phyloP scores from a whole-genome alignment of 2,329 filamentous ascomycete species.

The Colletotrichum brevisporum region DNA sequence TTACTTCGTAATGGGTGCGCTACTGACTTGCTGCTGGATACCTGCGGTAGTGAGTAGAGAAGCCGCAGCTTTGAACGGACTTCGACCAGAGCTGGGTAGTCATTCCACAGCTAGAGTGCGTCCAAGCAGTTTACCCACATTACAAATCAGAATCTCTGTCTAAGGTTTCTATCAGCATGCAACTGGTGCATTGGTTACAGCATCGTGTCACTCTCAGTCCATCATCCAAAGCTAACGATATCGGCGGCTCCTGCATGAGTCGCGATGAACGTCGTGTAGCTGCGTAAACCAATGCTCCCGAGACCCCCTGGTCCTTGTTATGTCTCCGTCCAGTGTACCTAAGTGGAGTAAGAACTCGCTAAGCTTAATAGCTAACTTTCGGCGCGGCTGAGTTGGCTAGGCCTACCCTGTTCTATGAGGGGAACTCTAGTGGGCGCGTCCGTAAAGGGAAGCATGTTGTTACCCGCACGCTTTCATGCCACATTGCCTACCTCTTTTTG shows the following conservation, averaged over 20 bases:
- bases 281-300: neutral
- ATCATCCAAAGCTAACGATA: neutral
- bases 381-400: neutral
- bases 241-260: neutral
- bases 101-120: neutral
- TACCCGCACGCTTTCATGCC: too few species aligned
- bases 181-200: slow-evolving; percentile 12
- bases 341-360: neutral
- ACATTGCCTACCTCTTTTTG: too few species aligned
- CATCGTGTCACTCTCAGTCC: slow-evolving; percentile 20
- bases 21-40: neutral
- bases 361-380: neutral
- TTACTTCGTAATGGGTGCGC: neutral
- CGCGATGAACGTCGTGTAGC: neutral
- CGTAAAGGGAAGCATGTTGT: too few species aligned
- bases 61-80: neutral
- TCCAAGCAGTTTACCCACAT: neutral
- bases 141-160: neutral
- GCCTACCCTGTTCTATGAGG: too few species aligned
- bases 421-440: too few species aligned
- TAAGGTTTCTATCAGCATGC: neutral
- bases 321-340: neutral
- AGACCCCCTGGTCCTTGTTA: neutral
- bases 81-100: neutral
- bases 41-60: neutral